Evolutionary conservation across 305 asterid species (phyloP).

Genomic region (Fraxinus floribunda): DNA sequence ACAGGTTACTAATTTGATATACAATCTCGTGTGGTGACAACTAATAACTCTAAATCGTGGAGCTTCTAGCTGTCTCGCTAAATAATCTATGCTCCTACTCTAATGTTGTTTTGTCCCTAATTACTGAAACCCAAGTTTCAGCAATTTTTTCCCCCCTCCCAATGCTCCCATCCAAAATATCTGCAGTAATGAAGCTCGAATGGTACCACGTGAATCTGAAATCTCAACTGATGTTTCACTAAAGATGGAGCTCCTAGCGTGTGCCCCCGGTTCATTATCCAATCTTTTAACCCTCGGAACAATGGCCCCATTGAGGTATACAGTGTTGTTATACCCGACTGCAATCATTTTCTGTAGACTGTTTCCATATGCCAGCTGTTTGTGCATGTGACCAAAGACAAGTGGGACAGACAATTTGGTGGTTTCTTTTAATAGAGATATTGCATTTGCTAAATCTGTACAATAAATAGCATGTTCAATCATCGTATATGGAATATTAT

Average conservation of each 20-base stretch:
- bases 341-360: constrained; percentile 79
- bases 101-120: constrained; percentile 40
- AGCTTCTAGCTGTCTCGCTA: constrained; percentile 29
- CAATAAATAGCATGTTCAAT: constrained; percentile 14
- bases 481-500: neutral
- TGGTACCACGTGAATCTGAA: constrained; percentile 40
- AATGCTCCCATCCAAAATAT: constrained; percentile 47
- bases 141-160: constrained; percentile 45
- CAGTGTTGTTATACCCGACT: constrained; percentile 55
- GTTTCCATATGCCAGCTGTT: constrained; percentile 58
- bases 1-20: neutral
- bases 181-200: constrained; percentile 68
- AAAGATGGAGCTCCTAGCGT: constrained; percentile 17
- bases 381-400: constrained; percentile 95
- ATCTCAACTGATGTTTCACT: constrained; percentile 20
- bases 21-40: neutral
- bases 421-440: constrained; percentile 57
- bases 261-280: constrained; percentile 28
- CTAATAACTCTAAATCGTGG: neutral
- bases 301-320: constrained; percentile 77
- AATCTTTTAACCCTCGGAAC: constrained; percentile 64
- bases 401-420: constrained; percentile 48
- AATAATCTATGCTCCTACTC: constrained; percentile 53
- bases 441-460: constrained; percentile 73
- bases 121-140: constrained; percentile 84